phyloP scores from a whole-genome alignment of 2,329 filamentous ascomycete species.

The Fusarium falciforme region DNA sequence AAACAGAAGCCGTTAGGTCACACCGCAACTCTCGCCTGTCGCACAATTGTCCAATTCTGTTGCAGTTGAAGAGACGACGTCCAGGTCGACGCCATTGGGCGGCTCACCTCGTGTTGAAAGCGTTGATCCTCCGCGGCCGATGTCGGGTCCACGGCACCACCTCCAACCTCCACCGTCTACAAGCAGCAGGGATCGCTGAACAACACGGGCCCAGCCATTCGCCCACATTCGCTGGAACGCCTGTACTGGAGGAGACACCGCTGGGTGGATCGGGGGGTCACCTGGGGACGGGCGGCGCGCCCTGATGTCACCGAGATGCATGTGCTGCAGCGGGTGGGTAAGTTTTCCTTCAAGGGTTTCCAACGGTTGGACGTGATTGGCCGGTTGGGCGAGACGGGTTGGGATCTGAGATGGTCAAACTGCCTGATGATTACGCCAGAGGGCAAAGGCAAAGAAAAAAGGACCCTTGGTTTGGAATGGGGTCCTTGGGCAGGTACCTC shows the following conservation, averaged over 20 bases:
- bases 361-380: slow-evolving; percentile 28
- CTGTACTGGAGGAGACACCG: neutral
- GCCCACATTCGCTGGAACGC: slow-evolving; percentile 17
- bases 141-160: slow-evolving; percentile 29
- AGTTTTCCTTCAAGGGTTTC: neutral
- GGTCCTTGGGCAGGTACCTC: slow-evolving; percentile 11
- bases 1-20: neutral
- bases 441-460: neutral
- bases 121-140: slow-evolving; percentile 19
- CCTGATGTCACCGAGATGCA: slow-evolving; percentile 34
- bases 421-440: slow-evolving; percentile 36
- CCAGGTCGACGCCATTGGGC: neutral
- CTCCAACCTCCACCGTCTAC: neutral
- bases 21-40: slow-evolving; percentile 15
- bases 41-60: slow-evolving; percentile 5
- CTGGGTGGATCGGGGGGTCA: slow-evolving; percentile 12
- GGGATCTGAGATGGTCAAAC: slow-evolving; percentile 35
- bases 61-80: neutral
- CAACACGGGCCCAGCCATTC: slow-evolving; percentile 35
- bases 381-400: neutral
- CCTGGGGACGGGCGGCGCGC: slow-evolving; percentile 16
- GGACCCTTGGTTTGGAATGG: slow-evolving; percentile 34
- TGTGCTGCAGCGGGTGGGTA: slow-evolving; percentile 9
- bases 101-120: neutral
- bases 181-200: slow-evolving; percentile 33